Evolutionary conservation across 768 basidiomycete genomes (phyloP).

Genomic region (Mycena crocata): DNA sequence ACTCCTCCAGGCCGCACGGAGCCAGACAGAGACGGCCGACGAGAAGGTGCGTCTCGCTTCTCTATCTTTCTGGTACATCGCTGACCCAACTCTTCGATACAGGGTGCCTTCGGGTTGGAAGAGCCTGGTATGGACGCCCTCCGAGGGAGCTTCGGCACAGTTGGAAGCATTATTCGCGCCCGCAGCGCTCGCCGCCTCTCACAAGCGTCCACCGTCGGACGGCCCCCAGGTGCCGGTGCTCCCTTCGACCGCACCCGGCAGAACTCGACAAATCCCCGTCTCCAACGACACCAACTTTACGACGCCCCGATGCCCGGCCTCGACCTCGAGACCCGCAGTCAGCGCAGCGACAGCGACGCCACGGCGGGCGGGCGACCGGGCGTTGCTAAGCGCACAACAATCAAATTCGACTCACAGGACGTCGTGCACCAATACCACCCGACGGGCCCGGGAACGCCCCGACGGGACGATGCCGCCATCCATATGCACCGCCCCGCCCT

Average conservation of each 20-base stretch:
- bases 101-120: constrained; percentile 65
- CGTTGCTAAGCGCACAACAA: constrained; percentile 60
- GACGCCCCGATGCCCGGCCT: constrained; percentile 82
- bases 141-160: constrained; percentile 89
- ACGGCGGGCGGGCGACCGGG: constrained; percentile 35
- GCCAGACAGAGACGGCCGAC: constrained; percentile 73
- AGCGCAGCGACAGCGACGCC: constrained; percentile 48
- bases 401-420: constrained; percentile 84
- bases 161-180: constrained; percentile 90
- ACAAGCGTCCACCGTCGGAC: constrained; percentile 33
- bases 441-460: constrained; percentile 62
- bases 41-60: constrained; percentile 62
- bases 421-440: constrained; percentile 80
- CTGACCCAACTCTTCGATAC: constrained; percentile 5
- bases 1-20: constrained; percentile 86
- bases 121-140: constrained; percentile 95
- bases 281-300: constrained; percentile 84
- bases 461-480: constrained; percentile 42
- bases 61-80: neutral
- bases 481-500: constrained; percentile 62
- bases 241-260: constrained; percentile 44
- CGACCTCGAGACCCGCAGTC: constrained; percentile 55
- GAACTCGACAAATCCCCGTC: constrained; percentile 34
- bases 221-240: constrained; percentile 51
- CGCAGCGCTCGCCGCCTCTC: constrained; percentile 61